Conservation (phyloP, 2,329 filamentous ascomycete genomes). For the Cladosporium oxysporum region DNA sequence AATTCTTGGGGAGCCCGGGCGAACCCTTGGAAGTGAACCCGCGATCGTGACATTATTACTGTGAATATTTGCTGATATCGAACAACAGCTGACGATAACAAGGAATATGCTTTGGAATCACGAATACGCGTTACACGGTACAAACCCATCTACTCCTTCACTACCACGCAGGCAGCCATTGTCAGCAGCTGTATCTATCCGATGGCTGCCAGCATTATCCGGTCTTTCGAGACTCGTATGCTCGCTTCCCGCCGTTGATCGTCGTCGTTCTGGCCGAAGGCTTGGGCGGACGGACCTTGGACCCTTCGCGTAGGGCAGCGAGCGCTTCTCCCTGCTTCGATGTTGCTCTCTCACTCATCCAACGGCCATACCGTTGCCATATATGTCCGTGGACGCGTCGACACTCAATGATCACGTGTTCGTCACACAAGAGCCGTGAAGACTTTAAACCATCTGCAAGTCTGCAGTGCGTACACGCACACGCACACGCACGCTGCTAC, state of each 20-base stretch:
- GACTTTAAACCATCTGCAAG: neutral
- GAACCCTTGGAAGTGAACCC: neutral
- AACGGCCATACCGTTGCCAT: constrained; percentile 1
- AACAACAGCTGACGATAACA: neutral
- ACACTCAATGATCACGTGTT: neutral
- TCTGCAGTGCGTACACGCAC: neutral
- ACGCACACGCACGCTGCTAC: neutral
- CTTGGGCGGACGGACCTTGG: neutral
- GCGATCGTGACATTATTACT: neutral
- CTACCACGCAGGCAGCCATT: neutral
- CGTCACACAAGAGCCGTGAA: constrained; percentile 6
- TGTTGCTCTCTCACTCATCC: neutral
- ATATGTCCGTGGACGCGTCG: neutral
- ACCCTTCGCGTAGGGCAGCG: neutral
- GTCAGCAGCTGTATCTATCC: neutral
- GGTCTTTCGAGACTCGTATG: neutral
- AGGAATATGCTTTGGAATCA: neutral
- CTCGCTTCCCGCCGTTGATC: neutral
- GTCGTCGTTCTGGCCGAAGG: neutral
- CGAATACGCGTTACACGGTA: neutral
- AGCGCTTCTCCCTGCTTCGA: neutral
- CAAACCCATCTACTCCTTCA: neutral
- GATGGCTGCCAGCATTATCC: neutral
- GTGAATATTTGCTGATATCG: neutral
- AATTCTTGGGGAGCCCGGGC: neutral